Percentiles rank a stretch among this genome's conserved stretches.
These are phyloP conservation scores for Metarhizium rileyi DNA, from an alignment of 2,329 filamentous ascomycete genomes.

Conservation along the genomic window DNA sequence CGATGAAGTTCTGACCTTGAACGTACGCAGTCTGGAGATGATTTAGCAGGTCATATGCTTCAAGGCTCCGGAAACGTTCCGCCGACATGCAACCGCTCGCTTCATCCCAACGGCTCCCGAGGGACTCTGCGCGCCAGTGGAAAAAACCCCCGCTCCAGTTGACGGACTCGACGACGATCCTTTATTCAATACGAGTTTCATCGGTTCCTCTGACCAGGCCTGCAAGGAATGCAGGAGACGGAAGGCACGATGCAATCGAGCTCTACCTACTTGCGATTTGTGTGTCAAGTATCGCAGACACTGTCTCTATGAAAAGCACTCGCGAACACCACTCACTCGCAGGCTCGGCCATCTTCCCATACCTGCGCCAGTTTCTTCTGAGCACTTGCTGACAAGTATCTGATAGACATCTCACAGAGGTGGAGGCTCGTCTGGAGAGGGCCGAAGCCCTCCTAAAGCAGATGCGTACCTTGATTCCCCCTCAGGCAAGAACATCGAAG, in stretches of 20 bases:
- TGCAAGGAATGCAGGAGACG: constrained; percentile 31
- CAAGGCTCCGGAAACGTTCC: background rate
- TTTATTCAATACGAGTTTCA: constrained; percentile 9
- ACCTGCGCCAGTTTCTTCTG: too few species aligned
- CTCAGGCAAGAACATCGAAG: constrained; percentile 14
- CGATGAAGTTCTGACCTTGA: too few species aligned
- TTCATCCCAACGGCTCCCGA: background rate
- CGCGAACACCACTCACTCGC: constrained; percentile 36
- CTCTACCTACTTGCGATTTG: constrained; percentile 27
- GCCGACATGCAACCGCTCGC: background rate
- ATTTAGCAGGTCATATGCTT: background rate
- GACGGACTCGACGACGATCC: constrained; percentile 6
- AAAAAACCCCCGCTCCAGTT: background rate
- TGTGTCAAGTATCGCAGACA: constrained; percentile 34
- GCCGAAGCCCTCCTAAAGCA: constrained; percentile 22
- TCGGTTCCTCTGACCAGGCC: constrained; percentile 23
- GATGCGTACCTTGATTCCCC: constrained; percentile 19
- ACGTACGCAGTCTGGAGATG: too few species aligned
- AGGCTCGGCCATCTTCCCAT: too few species aligned
- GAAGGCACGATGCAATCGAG: constrained; percentile 29
- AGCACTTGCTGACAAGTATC: constrained; percentile 6
- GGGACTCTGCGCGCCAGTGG: background rate
- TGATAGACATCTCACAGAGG: constrained; percentile 29
- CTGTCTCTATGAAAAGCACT: constrained; percentile 38
- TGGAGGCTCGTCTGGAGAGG: constrained; percentile 30